Percentiles rank a stretch among this genome's conserved stretches.
Evolutionary conservation across 2,329 filamentous ascomycete species (phyloP).

Genomic region (Stagonosporopsis vannaccii): DNA sequence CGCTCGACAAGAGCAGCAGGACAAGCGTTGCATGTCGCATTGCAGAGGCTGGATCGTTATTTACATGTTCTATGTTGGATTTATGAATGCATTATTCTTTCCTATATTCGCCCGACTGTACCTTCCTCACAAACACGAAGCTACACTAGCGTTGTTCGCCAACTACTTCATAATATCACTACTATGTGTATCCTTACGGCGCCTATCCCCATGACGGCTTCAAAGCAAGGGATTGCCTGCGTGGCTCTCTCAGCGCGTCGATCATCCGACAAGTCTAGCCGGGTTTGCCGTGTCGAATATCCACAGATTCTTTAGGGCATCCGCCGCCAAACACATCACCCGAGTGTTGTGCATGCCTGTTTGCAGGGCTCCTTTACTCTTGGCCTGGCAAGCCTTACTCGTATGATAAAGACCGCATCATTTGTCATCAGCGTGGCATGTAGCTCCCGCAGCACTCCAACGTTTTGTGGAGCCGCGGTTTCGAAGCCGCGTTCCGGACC

Average conservation of each 20-base stretch:
- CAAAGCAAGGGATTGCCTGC: conserved; percentile 3
- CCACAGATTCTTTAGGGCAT: neutral
- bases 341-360: neutral
- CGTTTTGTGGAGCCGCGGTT: conserved; percentile 9
- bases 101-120: neutral
- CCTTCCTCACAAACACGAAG: neutral
- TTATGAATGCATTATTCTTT: neutral
- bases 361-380: neutral
- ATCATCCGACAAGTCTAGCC: neutral
- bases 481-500: neutral
- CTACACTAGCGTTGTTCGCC: neutral
- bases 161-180: neutral
- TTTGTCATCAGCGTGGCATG: conserved; percentile 3
- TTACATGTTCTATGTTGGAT: neutral
- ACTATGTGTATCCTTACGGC: neutral
- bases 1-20: neutral
- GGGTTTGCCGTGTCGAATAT: neutral
- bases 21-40: neutral
- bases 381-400: neutral
- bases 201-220: neutral
- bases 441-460: neutral
- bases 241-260: neutral
- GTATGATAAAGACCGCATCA: neutral
- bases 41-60: neutral
- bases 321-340: neutral